Percentiles rank a stretch among this genome's conserved stretches.
Conservation (phyloP, 2,329 filamentous ascomycete species). For the Aspergillus nomiae region DNA sequence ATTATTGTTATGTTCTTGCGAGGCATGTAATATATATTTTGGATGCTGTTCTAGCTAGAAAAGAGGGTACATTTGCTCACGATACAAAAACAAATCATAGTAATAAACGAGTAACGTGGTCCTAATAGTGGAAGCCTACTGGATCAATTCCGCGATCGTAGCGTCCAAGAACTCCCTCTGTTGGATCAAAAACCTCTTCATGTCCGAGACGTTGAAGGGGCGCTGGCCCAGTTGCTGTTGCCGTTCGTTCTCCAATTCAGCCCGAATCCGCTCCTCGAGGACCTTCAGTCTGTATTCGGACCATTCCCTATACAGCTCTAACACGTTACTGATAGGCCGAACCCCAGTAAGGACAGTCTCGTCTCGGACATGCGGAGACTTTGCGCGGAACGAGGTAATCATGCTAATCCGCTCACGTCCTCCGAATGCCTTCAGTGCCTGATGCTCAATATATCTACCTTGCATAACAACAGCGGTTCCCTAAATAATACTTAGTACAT, state of each 20-base stretch:
- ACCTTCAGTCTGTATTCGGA: background rate
- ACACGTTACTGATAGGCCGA: background rate
- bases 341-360: background rate
- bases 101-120: background rate
- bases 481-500: background rate
- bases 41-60: too few relatives aligned
- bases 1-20: too few relatives aligned
- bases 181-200: background rate
- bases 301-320: background rate
- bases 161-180: background rate
- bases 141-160: background rate
- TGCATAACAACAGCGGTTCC: slow-evolving; percentile 8
- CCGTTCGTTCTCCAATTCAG: background rate
- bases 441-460: slow-evolving; percentile 7
- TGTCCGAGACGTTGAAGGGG: background rate
- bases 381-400: background rate
- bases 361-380: background rate
- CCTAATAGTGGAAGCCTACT: background rate
- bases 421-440: background rate
- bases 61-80: too few relatives aligned
- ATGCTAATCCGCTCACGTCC: slow-evolving; percentile 6
- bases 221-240: background rate
- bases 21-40: too few relatives aligned
- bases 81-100: background rate
- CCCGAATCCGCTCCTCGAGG: background rate